These are phyloP conservation scores for Leucosporidium scottii DNA, from an alignment of 768 basidiomycete genomes.

Conservation along the genomic window DNA sequence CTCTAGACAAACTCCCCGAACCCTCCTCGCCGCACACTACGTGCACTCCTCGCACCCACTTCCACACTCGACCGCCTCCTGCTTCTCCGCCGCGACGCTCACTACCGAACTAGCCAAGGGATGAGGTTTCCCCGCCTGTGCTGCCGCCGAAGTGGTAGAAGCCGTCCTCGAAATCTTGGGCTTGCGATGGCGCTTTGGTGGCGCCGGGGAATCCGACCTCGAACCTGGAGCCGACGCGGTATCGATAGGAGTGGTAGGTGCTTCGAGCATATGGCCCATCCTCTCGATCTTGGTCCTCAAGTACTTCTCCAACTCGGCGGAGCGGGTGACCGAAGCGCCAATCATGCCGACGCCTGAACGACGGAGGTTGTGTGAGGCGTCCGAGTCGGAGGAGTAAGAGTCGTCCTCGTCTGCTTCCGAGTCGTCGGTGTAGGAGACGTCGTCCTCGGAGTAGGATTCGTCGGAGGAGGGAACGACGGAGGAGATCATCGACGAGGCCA, in stretches of 20 bases:
- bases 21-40: too few species aligned
- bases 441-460: neutral
- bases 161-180: neutral
- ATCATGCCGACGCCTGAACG: slow-evolving; percentile 67
- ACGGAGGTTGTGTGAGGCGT: slow-evolving; percentile 45
- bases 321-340: slow-evolving; percentile 65
- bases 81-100: neutral
- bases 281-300: slow-evolving; percentile 88
- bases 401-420: slow-evolving; percentile 34
- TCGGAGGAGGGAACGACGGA: neutral
- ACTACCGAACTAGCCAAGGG: neutral
- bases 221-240: too few species aligned
- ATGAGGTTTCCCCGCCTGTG: neutral
- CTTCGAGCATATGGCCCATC: slow-evolving; percentile 89
- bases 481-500: neutral
- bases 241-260: slow-evolving; percentile 5
- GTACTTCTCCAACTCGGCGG: slow-evolving; percentile 88
- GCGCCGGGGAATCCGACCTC: neutral
- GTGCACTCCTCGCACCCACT: neutral
- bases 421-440: slow-evolving; percentile 6
- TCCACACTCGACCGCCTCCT: neutral
- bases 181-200: neutral
- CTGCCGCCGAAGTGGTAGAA: neutral
- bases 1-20: too few species aligned
- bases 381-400: slow-evolving; percentile 33